Evolutionary conservation across 1,284 basidiomycete genomes (phyloP), one percentile per base, ranked within the genome.

Genomic region (Neonothopanus nambi): DNA sequence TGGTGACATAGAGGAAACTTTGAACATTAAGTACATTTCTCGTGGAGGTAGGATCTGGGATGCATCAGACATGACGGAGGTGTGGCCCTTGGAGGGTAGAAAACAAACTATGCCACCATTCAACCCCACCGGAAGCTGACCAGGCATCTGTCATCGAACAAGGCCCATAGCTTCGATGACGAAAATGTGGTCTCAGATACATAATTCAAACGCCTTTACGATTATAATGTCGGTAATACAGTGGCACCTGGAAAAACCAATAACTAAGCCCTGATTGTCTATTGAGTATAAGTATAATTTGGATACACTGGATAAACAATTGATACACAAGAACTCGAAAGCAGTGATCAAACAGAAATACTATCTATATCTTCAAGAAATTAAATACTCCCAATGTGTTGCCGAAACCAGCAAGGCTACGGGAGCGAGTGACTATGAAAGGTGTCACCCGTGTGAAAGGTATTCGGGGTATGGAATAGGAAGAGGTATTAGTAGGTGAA

Each of bases 361-460:
- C 9, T 33, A 2, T 5, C 8, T 33, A 57, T 36, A 46, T 30
- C 30, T 45, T 51, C 50, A 69, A 68, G 59, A 82, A 78, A 57
- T 70, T 69, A 61, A 91, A 80, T 42, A 87, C 61, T 24, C 89
- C 89, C 49, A 90, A 73, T 2, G 89, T 90, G 65, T 92, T 92
- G 41, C 90, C 90, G 61, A 92, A 89, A 13, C 89, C 89, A 52
- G 85, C 86, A 13, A 90, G 64, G 57, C 77, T 82, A 62, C 76
- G 72, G 23, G 77, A 71, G 37, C 76, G 66, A 18, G 74, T 70
- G 48, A 76, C 71, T 28, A 82, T 65, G 55, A 89, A 75, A 37
- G 87, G 80, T 6, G 84, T 80, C 11, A 89, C 84, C 18, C 87
- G 78, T 23, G 89, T 92, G 65, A 92, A 92, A 28, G 89, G 88